A percentile compares a stretch with the other conserved stretches of the same genome.
These are phyloP conservation scores for Blastomyces percursus DNA, from an alignment of 2,329 filamentous ascomycete species.

Conservation along the genomic window DNA sequence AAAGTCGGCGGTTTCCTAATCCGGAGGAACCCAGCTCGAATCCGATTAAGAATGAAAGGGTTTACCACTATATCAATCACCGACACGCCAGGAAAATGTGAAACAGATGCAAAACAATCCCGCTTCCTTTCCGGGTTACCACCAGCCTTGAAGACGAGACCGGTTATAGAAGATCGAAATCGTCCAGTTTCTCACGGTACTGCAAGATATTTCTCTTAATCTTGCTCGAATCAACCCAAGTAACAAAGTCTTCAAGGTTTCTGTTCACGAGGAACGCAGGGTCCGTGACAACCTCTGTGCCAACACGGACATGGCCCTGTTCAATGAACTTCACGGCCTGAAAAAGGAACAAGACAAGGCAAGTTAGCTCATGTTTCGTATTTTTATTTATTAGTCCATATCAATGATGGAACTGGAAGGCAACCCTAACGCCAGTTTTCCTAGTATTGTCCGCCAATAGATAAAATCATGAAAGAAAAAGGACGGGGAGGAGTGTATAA, in stretches of 20 bases:
- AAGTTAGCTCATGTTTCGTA: not conserved
- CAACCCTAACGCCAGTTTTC: too few relatives aligned
- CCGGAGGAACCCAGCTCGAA: not conserved
- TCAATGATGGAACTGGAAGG: not conserved
- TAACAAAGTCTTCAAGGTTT: constrained; percentile 90
- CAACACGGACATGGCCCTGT: constrained; percentile 85
- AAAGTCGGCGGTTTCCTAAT: not conserved
- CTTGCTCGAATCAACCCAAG: constrained; percentile 93
- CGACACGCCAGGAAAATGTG: not conserved
- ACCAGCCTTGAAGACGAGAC: not conserved
- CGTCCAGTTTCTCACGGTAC: constrained; percentile 88
- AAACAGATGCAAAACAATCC: not conserved
- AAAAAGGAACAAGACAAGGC: not conserved
- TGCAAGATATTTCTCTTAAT: constrained; percentile 93
- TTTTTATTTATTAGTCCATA: not conserved
- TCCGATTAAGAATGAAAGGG: not conserved
- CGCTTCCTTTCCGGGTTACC: not conserved
- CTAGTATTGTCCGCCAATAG: too few relatives aligned
- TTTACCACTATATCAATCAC: not conserved
- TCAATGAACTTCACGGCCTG: constrained; percentile 66
- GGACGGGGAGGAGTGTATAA: constrained; percentile 5
- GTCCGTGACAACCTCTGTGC: constrained; percentile 81
- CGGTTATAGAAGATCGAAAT: constrained; percentile 74
- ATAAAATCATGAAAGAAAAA: not conserved
- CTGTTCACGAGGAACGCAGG: constrained; percentile 80